phyloP scores from a whole-genome alignment of 176 grass and related monocot species.

The Avena insularis region DNA sequence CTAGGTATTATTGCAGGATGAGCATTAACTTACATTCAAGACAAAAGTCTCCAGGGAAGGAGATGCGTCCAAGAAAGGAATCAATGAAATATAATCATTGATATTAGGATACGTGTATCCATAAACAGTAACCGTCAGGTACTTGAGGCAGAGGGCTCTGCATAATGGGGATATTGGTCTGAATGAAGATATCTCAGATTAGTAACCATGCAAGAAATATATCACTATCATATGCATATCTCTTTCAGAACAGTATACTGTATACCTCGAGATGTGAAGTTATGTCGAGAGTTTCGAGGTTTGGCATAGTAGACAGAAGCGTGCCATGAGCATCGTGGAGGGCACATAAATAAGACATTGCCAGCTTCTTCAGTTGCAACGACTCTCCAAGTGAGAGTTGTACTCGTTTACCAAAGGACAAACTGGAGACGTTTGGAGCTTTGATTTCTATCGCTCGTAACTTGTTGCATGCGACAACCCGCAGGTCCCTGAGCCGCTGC shows the following conservation, averaged over 20 bases:
- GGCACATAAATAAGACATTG: no score
- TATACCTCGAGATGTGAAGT: neutral
- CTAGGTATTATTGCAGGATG: neutral
- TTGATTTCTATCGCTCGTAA: neutral
- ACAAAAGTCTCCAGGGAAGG: neutral
- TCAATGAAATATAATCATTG: neutral
- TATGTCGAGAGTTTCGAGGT: neutral
- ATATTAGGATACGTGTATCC: neutral
- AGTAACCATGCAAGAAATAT: neutral
- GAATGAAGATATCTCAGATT: neutral
- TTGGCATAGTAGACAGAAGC: neutral
- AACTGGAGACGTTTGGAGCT: neutral
- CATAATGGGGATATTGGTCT: neutral
- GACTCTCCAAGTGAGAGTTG: constrained; percentile 21
- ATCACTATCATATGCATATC: neutral
- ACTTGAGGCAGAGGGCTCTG: neutral
- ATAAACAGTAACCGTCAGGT: neutral
- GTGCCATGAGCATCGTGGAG: neutral
- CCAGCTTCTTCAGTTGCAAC: neutral
- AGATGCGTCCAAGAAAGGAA: neutral
- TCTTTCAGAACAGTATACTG: constrained; percentile 3
- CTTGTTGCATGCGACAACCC: neutral
- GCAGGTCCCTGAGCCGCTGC: neutral
- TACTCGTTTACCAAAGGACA: neutral
- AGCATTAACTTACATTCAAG: neutral